Evolutionary conservation across 768 basidiomycete genomes (phyloP).

Genomic region (Tylopilus rubrobrunneus): DNA sequence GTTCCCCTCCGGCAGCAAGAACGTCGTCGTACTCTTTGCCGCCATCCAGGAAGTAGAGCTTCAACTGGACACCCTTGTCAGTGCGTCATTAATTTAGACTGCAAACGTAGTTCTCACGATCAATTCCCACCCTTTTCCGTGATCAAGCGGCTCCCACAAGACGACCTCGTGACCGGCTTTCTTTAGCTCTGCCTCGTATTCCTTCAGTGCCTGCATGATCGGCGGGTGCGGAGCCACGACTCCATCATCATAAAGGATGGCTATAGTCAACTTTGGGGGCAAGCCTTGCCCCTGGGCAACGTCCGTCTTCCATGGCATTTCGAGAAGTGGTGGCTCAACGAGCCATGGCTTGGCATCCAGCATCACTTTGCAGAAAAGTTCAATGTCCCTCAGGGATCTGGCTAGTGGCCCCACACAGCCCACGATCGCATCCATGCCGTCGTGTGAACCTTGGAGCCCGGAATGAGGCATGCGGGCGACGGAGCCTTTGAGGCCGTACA

Average conservation of each 20-base stretch:
- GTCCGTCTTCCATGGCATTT: conserved; percentile 46
- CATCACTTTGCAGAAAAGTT: conserved; percentile 46
- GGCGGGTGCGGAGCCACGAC: conserved; percentile 50
- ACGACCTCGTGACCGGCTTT: conserved; percentile 52
- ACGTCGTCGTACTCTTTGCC: conserved; percentile 43
- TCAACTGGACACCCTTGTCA: conserved; percentile 30
- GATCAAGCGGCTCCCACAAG: conserved; percentile 42
- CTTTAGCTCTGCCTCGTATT: conserved; percentile 36
- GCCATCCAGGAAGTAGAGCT: conserved; percentile 48
- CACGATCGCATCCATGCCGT: conserved; percentile 51
- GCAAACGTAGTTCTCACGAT: conserved; percentile 31
- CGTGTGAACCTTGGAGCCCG: conserved; percentile 45
- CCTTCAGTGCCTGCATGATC: conserved; percentile 38
- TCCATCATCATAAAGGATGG: conserved; percentile 48
- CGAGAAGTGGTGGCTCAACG: conserved; percentile 41
- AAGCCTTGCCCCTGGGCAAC: conserved; percentile 36
- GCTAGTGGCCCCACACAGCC: conserved; percentile 49
- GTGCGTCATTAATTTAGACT: conserved; percentile 3
- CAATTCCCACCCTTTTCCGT: conserved; percentile 43
- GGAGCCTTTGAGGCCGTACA: conserved; percentile 45
- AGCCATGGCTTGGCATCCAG: conserved; percentile 46
- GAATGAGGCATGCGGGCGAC: conserved; percentile 50
- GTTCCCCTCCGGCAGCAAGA: conserved; percentile 32
- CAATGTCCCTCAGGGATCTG: conserved; percentile 46
- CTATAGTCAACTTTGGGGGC: conserved; percentile 41